Percentiles rank a stretch among this genome's conserved stretches.
Conservation (phyloP, 2,329 filamentous ascomycete genomes). For the Neofusicoccum ribis region DNA sequence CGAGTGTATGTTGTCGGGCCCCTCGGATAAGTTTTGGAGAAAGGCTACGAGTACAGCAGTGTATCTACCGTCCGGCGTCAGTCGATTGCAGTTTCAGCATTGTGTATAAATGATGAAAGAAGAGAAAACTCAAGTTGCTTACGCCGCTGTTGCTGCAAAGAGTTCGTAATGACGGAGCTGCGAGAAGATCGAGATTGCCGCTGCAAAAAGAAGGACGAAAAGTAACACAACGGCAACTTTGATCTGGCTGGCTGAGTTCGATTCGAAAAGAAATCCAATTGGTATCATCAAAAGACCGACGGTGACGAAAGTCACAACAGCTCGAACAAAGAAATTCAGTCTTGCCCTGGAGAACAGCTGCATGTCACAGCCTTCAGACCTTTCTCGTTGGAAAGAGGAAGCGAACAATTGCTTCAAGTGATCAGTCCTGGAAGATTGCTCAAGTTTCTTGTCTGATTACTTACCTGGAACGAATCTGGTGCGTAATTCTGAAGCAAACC, state of each 20-base stretch:
- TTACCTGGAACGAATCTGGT: neutral
- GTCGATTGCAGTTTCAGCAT: neutral
- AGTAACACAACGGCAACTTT: constrained; percentile 23
- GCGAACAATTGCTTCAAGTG: neutral
- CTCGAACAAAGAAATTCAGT: neutral
- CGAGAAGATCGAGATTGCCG: constrained; percentile 22
- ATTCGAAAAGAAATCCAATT: constrained; percentile 22
- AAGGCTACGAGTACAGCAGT: neutral
- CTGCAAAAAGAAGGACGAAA: constrained; percentile 23
- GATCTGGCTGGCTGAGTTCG: constrained; percentile 11
- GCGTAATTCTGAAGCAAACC: neutral
- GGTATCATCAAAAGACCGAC: constrained; percentile 21
- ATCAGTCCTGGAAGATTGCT: neutral
- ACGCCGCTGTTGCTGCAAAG: constrained; percentile 28
- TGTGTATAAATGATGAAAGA: neutral
- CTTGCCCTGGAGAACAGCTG: neutral
- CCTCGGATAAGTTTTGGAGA: neutral
- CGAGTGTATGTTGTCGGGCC: no score
- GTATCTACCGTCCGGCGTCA: neutral
- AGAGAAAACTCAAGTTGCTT: neutral
- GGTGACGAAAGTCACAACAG: neutral
- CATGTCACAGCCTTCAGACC: neutral
- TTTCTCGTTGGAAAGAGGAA: neutral
- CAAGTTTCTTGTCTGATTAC: neutral
- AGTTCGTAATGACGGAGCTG: constrained; percentile 24